Evolutionary conservation across 345 rosid genomes (phyloP), one percentile per base, ranked within the genome.

Genomic region (Laguncularia racemosa): DNA sequence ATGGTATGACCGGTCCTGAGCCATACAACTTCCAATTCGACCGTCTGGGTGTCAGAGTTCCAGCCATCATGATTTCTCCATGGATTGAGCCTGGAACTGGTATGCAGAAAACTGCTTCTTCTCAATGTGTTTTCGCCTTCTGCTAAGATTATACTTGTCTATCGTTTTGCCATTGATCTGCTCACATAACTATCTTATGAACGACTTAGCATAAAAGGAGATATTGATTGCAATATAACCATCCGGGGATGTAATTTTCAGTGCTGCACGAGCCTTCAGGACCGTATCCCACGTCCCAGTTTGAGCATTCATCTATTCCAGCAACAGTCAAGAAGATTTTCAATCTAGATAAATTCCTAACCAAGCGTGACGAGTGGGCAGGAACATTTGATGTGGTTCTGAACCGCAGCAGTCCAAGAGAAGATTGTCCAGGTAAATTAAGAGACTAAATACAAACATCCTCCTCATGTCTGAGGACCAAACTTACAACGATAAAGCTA

Each of bases 321-420:
- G 97, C 97, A 21, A 85, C 96, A 9, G 62, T 91, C 2, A 85
- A 91, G n/a, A 91, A 78, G 73, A 78, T 88, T 47, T 88, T 91
- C 75, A 81, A 88, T 71, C 87, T 91, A 0, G 73, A 82, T 49
- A 66, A 77, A 20, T 91, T 91, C 68, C 77, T 91, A 4, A 91
- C 95, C 12, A 88, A 88, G 69, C 91, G 96, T 14, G 96, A 88
- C 44, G 95, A 84, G 0, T 91, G 97, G 95, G 96, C 97, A 1
- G 96, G 97, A 33, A 70, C 97, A 20, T 77, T 91, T 14, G 95
- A 88, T 3, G 52, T 21, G 13, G 86, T 79, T 44, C 53, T 91
- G 59, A 88, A 76, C 33, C 66, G 86, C 46, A 77, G 72, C 40
- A 74, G 56, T 46, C 86, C 91, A 21, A 79, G 96, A 73, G 56